Base-by-base conservation (phyloP, 495 filamentous ascomycete species). In the Neurospora discreta region DNA sequence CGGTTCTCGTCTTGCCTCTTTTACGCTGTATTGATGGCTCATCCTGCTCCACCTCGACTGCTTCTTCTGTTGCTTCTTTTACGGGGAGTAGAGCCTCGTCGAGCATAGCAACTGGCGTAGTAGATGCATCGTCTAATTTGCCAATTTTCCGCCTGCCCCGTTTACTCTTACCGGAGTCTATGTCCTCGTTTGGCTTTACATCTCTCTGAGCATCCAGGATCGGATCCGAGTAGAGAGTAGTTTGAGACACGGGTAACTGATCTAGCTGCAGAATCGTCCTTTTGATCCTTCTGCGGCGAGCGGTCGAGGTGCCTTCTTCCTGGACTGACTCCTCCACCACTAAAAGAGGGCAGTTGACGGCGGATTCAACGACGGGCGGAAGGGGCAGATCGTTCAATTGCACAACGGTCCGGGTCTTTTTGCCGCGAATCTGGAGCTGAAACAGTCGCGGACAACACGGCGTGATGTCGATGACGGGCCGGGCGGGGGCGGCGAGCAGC, bases 311-410 rank as follows among this genome's bases (percentile, higher is more conserved):
- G 52, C 52, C 52, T 65, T 65, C 52, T 18, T 36, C 52, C 26
- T 33, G 52, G 52, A 65, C 52, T 18, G 52, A 65, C 30, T 65
- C 52, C 52, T 65, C 52, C 52, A 33, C 52, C 52, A 65, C 52
- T 33, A 65, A 6, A 18, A 65, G 52, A 65, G 26, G 52, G 52
- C 52, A 7, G 52, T 65, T 33, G 52, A 65, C 52, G 6, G 26
- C 15, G 15, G 52, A 9, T 18, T 36, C 52, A 65, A 18, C 30
- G 26, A 65, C 26, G 26, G 52, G 52, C 23, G 52, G 52, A 65
- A 30, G 52, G 18, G 91, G 90, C 18, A 92, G 83, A 65, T 93
- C 90, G 44, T 89, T 85, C 20, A 92, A 76, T 65, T 82, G 88
- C 52, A 89, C 76, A 0, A 85, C 87, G 1, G 88, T 82, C 71